Evolutionary conservation across 768 basidiomycete genomes (phyloP).

Genomic region (Tubosaeta sp.): DNA sequence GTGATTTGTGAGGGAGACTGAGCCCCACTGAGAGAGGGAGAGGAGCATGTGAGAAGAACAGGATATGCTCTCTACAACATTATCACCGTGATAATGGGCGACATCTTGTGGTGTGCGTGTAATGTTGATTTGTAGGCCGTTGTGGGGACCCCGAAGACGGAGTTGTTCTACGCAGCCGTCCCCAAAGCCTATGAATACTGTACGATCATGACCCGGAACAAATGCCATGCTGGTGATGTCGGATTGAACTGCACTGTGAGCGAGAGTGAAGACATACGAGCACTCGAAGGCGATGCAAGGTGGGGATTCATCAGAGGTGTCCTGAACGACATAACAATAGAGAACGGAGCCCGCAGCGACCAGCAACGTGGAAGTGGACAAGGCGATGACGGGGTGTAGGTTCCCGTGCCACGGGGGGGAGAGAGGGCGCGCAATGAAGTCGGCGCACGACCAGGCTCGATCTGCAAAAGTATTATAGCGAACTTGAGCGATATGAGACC

Average conservation of each 20-base stretch:
- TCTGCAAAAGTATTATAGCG: conserved; percentile 54
- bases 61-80: conserved; percentile 55
- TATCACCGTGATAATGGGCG: conserved; percentile 36
- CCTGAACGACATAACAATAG: conserved; percentile 52
- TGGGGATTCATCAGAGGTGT: conserved; percentile 24
- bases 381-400: conserved; percentile 52
- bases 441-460: conserved; percentile 43
- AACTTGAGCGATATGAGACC: conserved; percentile 42
- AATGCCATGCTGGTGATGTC: conserved; percentile 57
- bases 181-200: conserved; percentile 53
- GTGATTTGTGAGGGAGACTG: conserved; percentile 37
- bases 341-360: conserved; percentile 57
- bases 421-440: conserved; percentile 63
- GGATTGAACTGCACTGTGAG: conserved; percentile 27
- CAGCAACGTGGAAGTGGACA: conserved; percentile 51
- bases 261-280: conserved; percentile 35
- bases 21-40: conserved; percentile 55
- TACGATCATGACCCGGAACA: conserved; percentile 41
- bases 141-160: conserved; percentile 18
- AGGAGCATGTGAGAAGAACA: conserved; percentile 43
- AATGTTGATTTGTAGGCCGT: conserved; percentile 16
- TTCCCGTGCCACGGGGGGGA: conserved; percentile 55
- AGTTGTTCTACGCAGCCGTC: conserved; percentile 56
- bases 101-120: conserved; percentile 18
- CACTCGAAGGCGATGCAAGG: conserved; percentile 50